These are phyloP conservation scores for Pseudoneurospora amorphoporcata DNA, from an alignment of 495 filamentous ascomycete genomes.

Conservation along the genomic window DNA sequence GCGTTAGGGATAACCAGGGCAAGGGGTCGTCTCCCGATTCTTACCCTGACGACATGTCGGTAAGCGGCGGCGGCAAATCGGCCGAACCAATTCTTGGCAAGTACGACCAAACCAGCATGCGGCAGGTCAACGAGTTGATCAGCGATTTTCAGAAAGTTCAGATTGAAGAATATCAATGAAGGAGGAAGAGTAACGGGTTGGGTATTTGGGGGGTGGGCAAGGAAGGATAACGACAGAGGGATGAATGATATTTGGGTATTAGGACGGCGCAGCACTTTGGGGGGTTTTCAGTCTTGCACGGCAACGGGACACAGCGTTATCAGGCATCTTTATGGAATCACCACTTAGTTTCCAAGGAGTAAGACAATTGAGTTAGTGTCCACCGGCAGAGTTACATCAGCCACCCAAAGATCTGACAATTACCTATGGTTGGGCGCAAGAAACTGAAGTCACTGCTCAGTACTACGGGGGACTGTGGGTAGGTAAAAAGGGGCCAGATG, in stretches of 20 bases:
- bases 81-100: constrained; percentile 19
- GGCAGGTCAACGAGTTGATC: constrained; percentile 25
- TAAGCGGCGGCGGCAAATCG: constrained; percentile 3
- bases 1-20: not conserved
- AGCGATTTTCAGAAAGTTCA: constrained; percentile 16
- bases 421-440: not conserved
- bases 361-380: not conserved
- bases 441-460: not conserved
- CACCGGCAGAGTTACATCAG: not conserved
- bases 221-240: not conserved
- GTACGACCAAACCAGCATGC: constrained; percentile 27
- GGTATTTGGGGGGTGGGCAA: not conserved
- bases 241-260: not conserved
- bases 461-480: not conserved
- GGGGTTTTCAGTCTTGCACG: not conserved
- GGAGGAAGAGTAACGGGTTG: not conserved
- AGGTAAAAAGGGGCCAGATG: not conserved
- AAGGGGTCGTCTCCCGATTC: not conserved
- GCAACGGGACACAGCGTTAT: not conserved
- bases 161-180: constrained; percentile 7
- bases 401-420: not conserved
- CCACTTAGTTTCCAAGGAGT: not conserved
- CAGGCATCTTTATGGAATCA: not conserved
- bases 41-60: not conserved
- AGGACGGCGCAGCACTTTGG: not conserved